These are phyloP conservation scores for Francoa sonchifolia DNA, from an alignment of 441 rosid species.

Conservation along the genomic window DNA sequence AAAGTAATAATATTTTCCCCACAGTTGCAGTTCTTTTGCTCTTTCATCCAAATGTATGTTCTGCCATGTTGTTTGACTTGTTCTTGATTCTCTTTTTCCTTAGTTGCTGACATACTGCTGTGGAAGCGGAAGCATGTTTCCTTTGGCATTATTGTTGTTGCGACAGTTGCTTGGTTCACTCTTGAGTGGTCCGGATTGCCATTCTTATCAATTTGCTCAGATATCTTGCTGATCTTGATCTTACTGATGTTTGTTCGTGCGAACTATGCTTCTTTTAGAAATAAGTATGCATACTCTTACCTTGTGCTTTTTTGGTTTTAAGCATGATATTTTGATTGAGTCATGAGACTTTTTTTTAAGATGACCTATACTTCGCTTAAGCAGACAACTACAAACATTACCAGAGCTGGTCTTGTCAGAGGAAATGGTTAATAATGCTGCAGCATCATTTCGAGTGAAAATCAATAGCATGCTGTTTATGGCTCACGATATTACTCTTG, in stretches of 20 bases:
- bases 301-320: background rate
- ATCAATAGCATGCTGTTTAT: slow-evolving; percentile 67
- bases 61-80: slow-evolving; percentile 8
- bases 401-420: slow-evolving; percentile 85
- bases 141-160: slow-evolving; percentile 49
- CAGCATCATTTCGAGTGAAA: slow-evolving; percentile 83
- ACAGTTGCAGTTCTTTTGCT: too few relatives aligned
- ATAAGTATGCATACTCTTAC: slow-evolving; percentile 31
- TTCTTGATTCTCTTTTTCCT: slow-evolving; percentile 10
- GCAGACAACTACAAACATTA: slow-evolving; percentile 51
- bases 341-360: background rate
- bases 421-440: slow-evolving; percentile 84
- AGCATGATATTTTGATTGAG: slow-evolving; percentile 2
- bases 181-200: slow-evolving; percentile 71
- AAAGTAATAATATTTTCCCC: too few relatives aligned
- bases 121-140: slow-evolving; percentile 62
- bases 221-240: slow-evolving; percentile 52
- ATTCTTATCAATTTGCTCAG: slow-evolving; percentile 68
- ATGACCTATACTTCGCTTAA: slow-evolving; percentile 3
- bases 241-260: slow-evolving; percentile 43
- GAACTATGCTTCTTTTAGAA: slow-evolving; percentile 44
- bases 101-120: slow-evolving; percentile 72
- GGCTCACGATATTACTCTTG: slow-evolving; percentile 91
- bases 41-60: too few relatives aligned
- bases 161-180: slow-evolving; percentile 71